Base-by-base conservation (phyloP, 2,329 filamentous ascomycete species). In the Lachnellula occidentalis region DNA sequence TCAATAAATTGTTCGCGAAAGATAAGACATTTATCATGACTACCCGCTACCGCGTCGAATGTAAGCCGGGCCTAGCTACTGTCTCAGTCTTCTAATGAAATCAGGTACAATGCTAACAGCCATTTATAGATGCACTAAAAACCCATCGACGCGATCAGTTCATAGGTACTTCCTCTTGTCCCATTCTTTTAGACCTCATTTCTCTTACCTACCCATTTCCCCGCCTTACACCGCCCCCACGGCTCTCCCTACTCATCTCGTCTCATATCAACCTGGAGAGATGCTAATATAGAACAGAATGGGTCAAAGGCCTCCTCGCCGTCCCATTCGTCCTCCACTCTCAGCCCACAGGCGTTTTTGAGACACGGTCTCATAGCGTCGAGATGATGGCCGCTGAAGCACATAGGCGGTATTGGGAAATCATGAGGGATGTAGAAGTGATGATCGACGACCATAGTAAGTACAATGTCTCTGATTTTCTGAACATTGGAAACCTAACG, bases 311-410 rank as follows among this genome's bases (percentile, higher is more conserved):
- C 39, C 81, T 97, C 4, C 78, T 97, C 12, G 94, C 94, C 1
- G 92, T 97, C 0, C 94, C 94, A 0, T 99, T 99, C 69, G 92
- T 99, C 39, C 82, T 99, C 51, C 91, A 96, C 71, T 96, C 92
- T 1, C 92, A 97, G 69, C 94, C 94, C 3, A 95, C 90, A 1
- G 90, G 90, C 19, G 83, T 91, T 42, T 91, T 92, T 66, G 86
- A 92, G 60, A 78, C 81, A 54, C 79, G 83, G 63, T 77, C 79
- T 54, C 76, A 80, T 52, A 80, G 78, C 53, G 80, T 92, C 49
- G 75, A 80, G 45, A 80, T 85, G 55, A 91, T 92, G 77, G 88
- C 89, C 4, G 81, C 83, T 55, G 86, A 89, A 67, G 89, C 92
- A 24, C 90, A 94, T 67, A 80, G 88, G 54, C 85, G 94, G 58